Evolutionary conservation across 2,329 filamentous ascomycete genomes (phyloP), one percentile per base, ranked within the genome.

Genomic region (Phialophora expanda): DNA sequence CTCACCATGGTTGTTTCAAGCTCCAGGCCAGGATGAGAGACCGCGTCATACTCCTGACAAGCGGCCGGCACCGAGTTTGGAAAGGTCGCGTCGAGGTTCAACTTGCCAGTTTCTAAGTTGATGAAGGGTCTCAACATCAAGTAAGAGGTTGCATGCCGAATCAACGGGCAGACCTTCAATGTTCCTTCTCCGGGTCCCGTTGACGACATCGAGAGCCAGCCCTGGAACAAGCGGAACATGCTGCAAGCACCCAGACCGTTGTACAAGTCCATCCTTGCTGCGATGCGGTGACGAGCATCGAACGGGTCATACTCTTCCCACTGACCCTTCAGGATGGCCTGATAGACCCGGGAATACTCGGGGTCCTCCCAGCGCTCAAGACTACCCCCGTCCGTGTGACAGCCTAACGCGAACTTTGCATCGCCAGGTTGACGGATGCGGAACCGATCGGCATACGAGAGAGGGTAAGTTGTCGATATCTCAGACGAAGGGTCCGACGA

Each of bases 201-300:
- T n/a, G 82, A 79, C 65, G 89, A 92, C 84, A 97, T 89, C 66
- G 86, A 86, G 60, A 97, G 78, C 93, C 93, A 97, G 20, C 92
- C 93, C 78, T 97, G 93, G 76, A 91, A 94, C 84, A 92, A 90
- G 46, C 94, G 86, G 78, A 97, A 93, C 82, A 93, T 92, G 54
- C 85, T 89, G 78, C 92, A 96, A 0, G 90, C 88, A 0, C 93
- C 93, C 0, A 92, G 84, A 0, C 93, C 92, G 58, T 91, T 84
- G 75, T 97, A 95, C 38, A 93, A 79, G 76, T 97, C 89, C 66
- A 86, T 88, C 2, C 87, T 84, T 2, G 90, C 91, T 0, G 80
- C 78, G 0, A 94, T 82, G 3, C 93, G 85, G 6, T 86, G 85
- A 69, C 85, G 87, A 0, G 88, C 88, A 73, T 97, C 92, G 86